phyloP scores from a whole-genome alignment of 768 basidiomycete genomes.

The Termitomyces sp. region DNA sequence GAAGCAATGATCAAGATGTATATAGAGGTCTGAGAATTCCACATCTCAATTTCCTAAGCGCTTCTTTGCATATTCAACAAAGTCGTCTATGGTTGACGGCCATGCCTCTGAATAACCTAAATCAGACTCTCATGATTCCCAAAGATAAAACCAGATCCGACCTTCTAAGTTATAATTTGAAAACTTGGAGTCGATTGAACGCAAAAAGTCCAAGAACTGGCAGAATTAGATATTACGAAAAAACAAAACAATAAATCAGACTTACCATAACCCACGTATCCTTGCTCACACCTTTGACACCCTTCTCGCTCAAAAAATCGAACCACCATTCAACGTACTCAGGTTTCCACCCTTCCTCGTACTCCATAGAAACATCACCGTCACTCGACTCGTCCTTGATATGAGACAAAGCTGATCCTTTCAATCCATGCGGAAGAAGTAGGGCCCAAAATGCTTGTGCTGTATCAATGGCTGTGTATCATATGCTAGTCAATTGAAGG shows the following conservation, averaged over 20 bases:
- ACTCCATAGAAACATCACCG: slow-evolving; percentile 46
- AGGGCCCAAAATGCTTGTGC: slow-evolving; percentile 77
- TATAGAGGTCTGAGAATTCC: not conserved
- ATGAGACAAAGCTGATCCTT: slow-evolving; percentile 59
- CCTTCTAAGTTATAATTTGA: slow-evolving; percentile 74
- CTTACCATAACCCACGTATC: slow-evolving; percentile 88
- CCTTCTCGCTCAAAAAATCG: slow-evolving; percentile 64
- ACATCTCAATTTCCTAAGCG: slow-evolving; percentile 20
- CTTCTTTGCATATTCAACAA: slow-evolving; percentile 63
- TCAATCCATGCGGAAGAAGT: slow-evolving; percentile 69
- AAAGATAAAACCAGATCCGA: slow-evolving; percentile 23
- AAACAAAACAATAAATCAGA: slow-evolving; percentile 5
- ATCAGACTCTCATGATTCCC: slow-evolving; percentile 7
- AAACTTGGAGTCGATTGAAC: slow-evolving; percentile 70
- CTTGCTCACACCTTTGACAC: slow-evolving; percentile 76
- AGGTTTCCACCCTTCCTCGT: slow-evolving; percentile 55
- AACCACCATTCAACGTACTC: slow-evolving; percentile 73
- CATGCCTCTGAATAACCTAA: slow-evolving; percentile 56
- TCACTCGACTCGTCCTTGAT: slow-evolving; percentile 28
- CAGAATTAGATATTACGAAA: not conserved
- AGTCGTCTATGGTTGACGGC: slow-evolving; percentile 86
- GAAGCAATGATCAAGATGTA: not conserved
- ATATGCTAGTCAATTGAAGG: not conserved
- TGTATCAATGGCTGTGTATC: slow-evolving; percentile 52
- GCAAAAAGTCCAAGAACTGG: slow-evolving; percentile 79